A percentile compares a stretch with the other conserved stretches of the same genome.
phyloP scores from a whole-genome alignment of 108 stramenopile genomes.

The Cyclostephanos tholiformis region DNA sequence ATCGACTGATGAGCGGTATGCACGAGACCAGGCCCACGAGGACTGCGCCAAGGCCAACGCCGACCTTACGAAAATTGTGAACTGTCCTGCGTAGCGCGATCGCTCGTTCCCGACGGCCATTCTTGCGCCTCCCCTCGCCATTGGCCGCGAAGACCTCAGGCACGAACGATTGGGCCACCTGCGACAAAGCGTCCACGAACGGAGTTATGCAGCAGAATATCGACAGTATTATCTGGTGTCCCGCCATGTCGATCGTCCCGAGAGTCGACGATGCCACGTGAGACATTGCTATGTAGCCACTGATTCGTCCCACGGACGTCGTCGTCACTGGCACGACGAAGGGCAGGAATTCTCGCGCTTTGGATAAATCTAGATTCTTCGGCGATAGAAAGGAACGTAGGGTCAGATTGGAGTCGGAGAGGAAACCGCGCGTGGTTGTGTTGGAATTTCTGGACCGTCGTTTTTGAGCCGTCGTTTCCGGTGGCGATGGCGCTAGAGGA shows the following conservation, averaged over 20 bases:
- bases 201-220: constrained; percentile 80
- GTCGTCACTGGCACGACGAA: constrained; percentile 81
- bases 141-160: constrained; percentile 63
- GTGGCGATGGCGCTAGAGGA: constrained; percentile 1
- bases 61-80: constrained; percentile 73
- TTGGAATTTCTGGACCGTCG: not conserved
- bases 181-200: constrained; percentile 73
- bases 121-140: not conserved
- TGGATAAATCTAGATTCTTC: constrained; percentile 23
- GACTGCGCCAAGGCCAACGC: constrained; percentile 60
- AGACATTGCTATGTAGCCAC: constrained; percentile 82
- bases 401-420: constrained; percentile 30
- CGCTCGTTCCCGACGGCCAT: constrained; percentile 42
- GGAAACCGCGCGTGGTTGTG: constrained; percentile 38
- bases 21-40: constrained; percentile 55
- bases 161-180: constrained; percentile 82
- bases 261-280: constrained; percentile 77
- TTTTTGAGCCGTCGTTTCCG: not conserved
- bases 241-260: constrained; percentile 78
- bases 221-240: constrained; percentile 77
- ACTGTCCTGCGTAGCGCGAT: constrained; percentile 57
- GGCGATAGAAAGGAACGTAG: constrained; percentile 12
- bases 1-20: constrained; percentile 68
- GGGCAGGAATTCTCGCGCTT: constrained; percentile 57
- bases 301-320: constrained; percentile 76